Conservation (phyloP, 257 asterid genomes). For the Plantago elongata region DNA sequence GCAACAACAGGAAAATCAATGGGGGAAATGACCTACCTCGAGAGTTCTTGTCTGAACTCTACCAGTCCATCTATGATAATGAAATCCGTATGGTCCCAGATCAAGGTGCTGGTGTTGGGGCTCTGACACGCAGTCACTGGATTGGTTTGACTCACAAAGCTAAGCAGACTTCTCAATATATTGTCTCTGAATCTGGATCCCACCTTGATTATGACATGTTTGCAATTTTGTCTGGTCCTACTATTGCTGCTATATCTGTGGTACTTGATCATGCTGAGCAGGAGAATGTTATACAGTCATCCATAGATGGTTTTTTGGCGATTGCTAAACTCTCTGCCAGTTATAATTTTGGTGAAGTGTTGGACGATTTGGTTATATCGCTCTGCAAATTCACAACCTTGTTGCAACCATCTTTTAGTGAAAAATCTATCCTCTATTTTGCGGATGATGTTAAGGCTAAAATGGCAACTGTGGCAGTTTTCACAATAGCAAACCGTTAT, state of each 20-base stretch:
- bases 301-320: conserved; percentile 79
- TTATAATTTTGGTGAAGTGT: conserved; percentile 52
- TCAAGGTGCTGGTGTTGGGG: conserved; percentile 45
- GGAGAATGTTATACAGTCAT: conserved; percentile 58
- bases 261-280: conserved; percentile 82
- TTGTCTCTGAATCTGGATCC: conserved; percentile 51
- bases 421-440: conserved; percentile 60
- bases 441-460: conserved; percentile 77
- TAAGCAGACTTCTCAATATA: conserved; percentile 58
- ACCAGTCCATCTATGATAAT: conserved; percentile 73
- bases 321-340: conserved; percentile 73
- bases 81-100: conserved; percentile 87
- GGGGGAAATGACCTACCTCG: conserved; percentile 94
- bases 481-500: conserved; percentile 72
- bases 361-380: conserved; percentile 84
- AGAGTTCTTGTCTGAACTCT: conserved; percentile 73
- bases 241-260: conserved; percentile 86
- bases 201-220: conserved; percentile 80
- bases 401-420: conserved; percentile 52
- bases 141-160: conserved; percentile 74
- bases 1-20: conserved; percentile 80
- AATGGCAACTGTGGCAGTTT: conserved; percentile 78
- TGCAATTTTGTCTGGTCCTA: conserved; percentile 70
- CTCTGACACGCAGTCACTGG: conserved; percentile 73
- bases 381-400: conserved; percentile 81